phyloP scores from a whole-genome alignment of 352 stramenopile species.

The Pythium biforme region DNA sequence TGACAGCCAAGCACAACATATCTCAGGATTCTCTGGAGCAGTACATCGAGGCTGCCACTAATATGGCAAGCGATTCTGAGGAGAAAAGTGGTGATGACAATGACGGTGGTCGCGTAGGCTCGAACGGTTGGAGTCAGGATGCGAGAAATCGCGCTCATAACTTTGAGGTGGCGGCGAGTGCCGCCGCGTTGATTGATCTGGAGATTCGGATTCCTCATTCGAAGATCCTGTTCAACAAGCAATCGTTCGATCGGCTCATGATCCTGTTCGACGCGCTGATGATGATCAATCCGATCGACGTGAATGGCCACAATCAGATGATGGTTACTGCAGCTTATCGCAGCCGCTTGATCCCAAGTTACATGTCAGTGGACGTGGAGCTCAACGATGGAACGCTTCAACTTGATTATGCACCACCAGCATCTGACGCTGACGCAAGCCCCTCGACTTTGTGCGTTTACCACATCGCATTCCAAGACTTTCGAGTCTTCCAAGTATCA shows the following conservation, averaged over 20 bases:
- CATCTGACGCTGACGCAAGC: not conserved
- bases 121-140: slow-evolving; percentile 82
- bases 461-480: slow-evolving; percentile 72
- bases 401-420: slow-evolving; percentile 49
- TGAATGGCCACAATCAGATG: slow-evolving; percentile 79
- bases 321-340: slow-evolving; percentile 46
- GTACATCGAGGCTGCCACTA: slow-evolving; percentile 12
- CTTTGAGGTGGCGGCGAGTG: slow-evolving; percentile 57
- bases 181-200: slow-evolving; percentile 55
- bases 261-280: slow-evolving; percentile 81
- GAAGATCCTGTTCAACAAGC: slow-evolving; percentile 57
- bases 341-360: slow-evolving; percentile 64
- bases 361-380: slow-evolving; percentile 71
- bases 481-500: slow-evolving; percentile 84
- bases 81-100: slow-evolving; percentile 73
- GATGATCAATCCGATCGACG: slow-evolving; percentile 87
- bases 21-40: slow-evolving; percentile 72
- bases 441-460: slow-evolving; percentile 50
- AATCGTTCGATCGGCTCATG: slow-evolving; percentile 75
- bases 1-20: slow-evolving; percentile 52
- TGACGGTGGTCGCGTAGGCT: slow-evolving; percentile 68
- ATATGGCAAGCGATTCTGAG: slow-evolving; percentile 35
- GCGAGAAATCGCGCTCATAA: slow-evolving; percentile 53
- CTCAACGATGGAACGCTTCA: slow-evolving; percentile 60
- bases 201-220: slow-evolving; percentile 59